Percentiles rank a stretch among this genome's conserved stretches.
phyloP scores from a whole-genome alignment of 257 asterid species.

The Jasminum sambac region DNA sequence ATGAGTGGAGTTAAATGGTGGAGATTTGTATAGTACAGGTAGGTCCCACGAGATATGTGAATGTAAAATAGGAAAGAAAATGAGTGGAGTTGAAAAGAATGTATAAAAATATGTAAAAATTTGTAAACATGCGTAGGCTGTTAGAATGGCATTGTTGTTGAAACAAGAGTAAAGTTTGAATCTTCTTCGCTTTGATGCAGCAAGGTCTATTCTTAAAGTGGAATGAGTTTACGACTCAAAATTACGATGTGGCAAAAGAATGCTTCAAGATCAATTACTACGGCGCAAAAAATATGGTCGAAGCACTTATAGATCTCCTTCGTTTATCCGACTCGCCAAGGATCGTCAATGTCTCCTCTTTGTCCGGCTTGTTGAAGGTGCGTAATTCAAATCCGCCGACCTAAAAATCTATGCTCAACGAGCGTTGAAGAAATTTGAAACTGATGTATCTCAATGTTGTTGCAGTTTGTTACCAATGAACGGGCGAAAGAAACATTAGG shows the following conservation, averaged over 20 bases:
- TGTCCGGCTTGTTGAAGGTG: slow-evolving; percentile 30
- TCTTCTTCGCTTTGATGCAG: slow-evolving; percentile 26
- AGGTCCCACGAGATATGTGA: too few species aligned
- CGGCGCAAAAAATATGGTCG: slow-evolving; percentile 36
- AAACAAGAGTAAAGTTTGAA: too few species aligned
- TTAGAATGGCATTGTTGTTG: too few species aligned
- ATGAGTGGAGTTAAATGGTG: too few species aligned
- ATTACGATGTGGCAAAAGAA: slow-evolving; percentile 23
- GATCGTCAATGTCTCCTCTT: slow-evolving; percentile 40
- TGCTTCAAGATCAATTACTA: slow-evolving; percentile 40
- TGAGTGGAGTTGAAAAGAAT: too few species aligned
- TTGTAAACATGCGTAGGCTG: too few species aligned
- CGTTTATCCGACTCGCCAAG: slow-evolving; percentile 36
- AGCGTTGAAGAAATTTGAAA: not conserved
- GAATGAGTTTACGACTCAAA: slow-evolving; percentile 19
- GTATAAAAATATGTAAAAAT: too few species aligned
- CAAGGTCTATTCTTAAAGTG: not conserved
- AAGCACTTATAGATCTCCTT: slow-evolving; percentile 36
- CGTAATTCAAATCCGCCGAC: not conserved
- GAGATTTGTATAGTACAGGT: too few species aligned
- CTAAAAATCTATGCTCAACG: not conserved
- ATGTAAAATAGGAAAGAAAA: too few species aligned
- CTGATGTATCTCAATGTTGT: not conserved
- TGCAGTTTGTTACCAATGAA: slow-evolving; percentile 38
- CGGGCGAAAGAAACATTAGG: slow-evolving; percentile 35